phyloP scores from a whole-genome alignment of 148 eudicot species.

The Chenopodium suecicum region DNA sequence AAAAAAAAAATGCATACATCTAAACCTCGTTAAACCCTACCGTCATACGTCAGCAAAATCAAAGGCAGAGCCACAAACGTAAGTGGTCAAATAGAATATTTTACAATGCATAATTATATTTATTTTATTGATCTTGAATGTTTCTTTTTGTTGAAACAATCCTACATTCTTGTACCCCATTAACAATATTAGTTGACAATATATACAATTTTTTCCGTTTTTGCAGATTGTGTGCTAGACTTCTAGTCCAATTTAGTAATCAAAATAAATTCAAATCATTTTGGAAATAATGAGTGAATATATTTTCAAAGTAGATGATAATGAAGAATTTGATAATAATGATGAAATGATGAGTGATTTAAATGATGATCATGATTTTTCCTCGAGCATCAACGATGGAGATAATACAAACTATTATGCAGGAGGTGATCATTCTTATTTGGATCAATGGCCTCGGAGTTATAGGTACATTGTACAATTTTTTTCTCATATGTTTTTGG shows the following conservation, averaged over 20 bases:
- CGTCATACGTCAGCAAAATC: neutral
- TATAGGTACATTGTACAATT: constrained; percentile 34
- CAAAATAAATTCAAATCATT: neutral
- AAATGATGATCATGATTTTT: neutral
- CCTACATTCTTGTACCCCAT: neutral
- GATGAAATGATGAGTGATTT: constrained; percentile 5
- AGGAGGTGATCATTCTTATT: constrained; percentile 24
- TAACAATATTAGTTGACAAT: neutral
- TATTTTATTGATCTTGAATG: constrained; percentile 1
- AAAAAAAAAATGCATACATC: neutral
- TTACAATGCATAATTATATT: too few relatives aligned
- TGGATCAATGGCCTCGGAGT: constrained; percentile 65
- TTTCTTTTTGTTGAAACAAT: constrained; percentile 10
- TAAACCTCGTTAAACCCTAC: neutral
- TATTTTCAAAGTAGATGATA: constrained; percentile 21
- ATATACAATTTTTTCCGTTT: neutral
- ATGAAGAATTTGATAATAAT: constrained; percentile 17
- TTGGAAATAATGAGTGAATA: neutral
- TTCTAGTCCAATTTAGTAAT: neutral
- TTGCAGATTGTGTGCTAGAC: neutral
- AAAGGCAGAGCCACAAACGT: too few relatives aligned
- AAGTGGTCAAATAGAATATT: neutral
- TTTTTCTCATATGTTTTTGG: neutral
- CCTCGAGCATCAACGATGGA: constrained; percentile 9
- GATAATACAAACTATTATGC: neutral